Conservation (phyloP, 2,329 filamentous ascomycete species). For the Fusarium sp. region DNA sequence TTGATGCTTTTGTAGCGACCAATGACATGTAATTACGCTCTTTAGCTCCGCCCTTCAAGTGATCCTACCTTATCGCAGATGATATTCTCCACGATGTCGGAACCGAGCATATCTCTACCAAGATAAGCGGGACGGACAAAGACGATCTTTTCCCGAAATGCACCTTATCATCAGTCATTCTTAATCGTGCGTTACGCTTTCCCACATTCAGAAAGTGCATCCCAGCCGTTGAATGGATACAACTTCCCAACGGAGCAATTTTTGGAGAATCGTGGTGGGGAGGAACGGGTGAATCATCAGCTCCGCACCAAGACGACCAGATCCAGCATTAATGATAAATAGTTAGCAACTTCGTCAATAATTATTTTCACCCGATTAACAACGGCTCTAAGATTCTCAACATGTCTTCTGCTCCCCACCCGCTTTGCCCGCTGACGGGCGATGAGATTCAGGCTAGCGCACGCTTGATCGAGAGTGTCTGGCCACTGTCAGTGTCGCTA, state of each 20-base stretch:
- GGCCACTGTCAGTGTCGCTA: constrained; percentile 24
- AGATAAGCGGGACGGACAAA: constrained; percentile 10
- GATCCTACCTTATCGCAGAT: neutral
- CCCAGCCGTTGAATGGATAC: neutral
- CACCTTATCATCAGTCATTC: neutral
- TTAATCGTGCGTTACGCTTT: neutral
- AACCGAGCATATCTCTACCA: neutral
- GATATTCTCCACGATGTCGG: neutral
- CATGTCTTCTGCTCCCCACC: constrained; percentile 13
- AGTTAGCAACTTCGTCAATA: neutral
- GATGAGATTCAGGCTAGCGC: constrained; percentile 28
- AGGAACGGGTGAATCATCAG: neutral
- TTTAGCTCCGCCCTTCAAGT: neutral
- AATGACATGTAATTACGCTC: neutral
- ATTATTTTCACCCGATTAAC: no score
- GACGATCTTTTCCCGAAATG: constrained; percentile 35
- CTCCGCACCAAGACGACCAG: neutral
- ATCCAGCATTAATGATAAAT: constrained; percentile 3
- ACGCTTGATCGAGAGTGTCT: constrained; percentile 13
- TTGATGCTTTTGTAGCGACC: neutral
- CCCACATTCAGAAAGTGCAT: neutral
- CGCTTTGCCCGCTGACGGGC: constrained; percentile 26
- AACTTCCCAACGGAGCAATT: constrained; percentile 10
- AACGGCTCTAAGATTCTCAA: accelerated
- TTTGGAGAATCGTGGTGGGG: constrained; percentile 18